Percentiles rank a stretch among this genome's conserved stretches.
phyloP scores from a whole-genome alignment of 2,329 filamentous ascomycete species.

The Fonsecaea multimorphosa region DNA sequence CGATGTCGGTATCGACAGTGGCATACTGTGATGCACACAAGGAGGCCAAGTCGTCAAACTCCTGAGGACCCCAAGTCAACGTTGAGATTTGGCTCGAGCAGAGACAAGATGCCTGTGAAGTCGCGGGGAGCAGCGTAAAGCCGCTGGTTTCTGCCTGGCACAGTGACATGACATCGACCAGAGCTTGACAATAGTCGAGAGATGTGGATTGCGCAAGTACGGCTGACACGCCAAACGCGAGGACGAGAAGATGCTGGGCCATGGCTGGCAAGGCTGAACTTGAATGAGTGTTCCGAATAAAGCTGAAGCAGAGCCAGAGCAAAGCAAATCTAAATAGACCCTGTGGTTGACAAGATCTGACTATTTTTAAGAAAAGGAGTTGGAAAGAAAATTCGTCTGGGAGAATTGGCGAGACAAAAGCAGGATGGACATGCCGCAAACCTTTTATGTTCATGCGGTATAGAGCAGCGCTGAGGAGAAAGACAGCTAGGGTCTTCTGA shows the following conservation, averaged over 20 bases:
- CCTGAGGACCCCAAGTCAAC: slow-evolving; percentile 14
- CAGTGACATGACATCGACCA: slow-evolving; percentile 23
- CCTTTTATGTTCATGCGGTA: neutral
- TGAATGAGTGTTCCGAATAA: neutral
- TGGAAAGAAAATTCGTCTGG: neutral
- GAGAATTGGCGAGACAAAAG: neutral
- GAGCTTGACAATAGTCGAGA: slow-evolving; percentile 14
- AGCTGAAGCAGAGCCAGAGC: neutral
- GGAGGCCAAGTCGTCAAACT: slow-evolving; percentile 9
- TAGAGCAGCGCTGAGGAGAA: neutral
- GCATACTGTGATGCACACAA: slow-evolving; percentile 16
- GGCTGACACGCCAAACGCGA: neutral
- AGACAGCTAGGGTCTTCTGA: neutral
- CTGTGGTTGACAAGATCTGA: neutral
- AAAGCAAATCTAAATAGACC: neutral
- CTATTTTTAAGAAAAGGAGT: neutral
- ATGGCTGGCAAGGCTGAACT: neutral
- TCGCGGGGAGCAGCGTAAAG: slow-evolving; percentile 16
- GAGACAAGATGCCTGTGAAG: slow-evolving; percentile 11
- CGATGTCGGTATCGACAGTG: slow-evolving; percentile 13
- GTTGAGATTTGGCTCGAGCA: slow-evolving; percentile 8
- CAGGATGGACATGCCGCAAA: neutral
- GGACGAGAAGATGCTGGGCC: neutral
- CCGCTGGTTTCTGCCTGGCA: slow-evolving; percentile 13
- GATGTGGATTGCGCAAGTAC: slow-evolving; percentile 4